Conservation (phyloP, 1,284 basidiomycete species). For the Tilletiopsis washingtonensis region DNA sequence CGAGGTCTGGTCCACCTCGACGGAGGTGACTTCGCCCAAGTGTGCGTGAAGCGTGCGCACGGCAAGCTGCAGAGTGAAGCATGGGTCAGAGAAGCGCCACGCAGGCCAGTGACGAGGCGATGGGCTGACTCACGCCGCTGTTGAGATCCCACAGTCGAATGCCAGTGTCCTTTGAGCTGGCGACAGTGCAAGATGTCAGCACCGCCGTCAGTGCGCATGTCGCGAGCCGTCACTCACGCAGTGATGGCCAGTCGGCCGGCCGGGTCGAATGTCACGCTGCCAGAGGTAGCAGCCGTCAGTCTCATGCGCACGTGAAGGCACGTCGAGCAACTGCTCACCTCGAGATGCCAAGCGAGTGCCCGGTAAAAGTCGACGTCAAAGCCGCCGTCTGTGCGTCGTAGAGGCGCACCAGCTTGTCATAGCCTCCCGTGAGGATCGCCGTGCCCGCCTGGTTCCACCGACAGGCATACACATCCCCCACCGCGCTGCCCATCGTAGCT, state of each 20-base stretch:
- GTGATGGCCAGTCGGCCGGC: slow-evolving; percentile 51
- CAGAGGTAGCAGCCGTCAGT: too few species aligned
- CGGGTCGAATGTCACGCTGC: slow-evolving; percentile 48
- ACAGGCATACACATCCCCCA: slow-evolving; percentile 52
- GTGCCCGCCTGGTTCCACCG: slow-evolving; percentile 49
- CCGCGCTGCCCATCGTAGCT: slow-evolving; percentile 18
- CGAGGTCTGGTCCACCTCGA: slow-evolving; percentile 51
- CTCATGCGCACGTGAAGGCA: too few species aligned
- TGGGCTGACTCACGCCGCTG: too few species aligned
- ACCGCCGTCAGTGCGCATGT: background rate
- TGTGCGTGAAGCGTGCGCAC: slow-evolving; percentile 50
- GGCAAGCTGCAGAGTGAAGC: too few species aligned
- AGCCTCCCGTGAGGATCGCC: slow-evolving; percentile 50
- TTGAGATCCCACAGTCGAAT: slow-evolving; percentile 53
- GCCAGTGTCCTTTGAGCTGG: slow-evolving; percentile 49
- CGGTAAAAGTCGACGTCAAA: slow-evolving; percentile 52
- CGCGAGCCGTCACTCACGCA: slow-evolving; percentile 23
- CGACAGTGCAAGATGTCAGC: background rate
- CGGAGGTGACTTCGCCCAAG: slow-evolving; percentile 52
- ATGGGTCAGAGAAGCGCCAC: too few species aligned
- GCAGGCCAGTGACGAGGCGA: too few species aligned
- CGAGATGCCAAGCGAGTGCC: slow-evolving; percentile 50
- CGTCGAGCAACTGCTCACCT: slow-evolving; percentile 21
- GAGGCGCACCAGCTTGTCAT: slow-evolving; percentile 51
- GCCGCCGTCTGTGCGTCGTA: slow-evolving; percentile 51